Conservation (phyloP, 2,329 filamentous ascomycete species). For the Epicoccum nigrum region DNA sequence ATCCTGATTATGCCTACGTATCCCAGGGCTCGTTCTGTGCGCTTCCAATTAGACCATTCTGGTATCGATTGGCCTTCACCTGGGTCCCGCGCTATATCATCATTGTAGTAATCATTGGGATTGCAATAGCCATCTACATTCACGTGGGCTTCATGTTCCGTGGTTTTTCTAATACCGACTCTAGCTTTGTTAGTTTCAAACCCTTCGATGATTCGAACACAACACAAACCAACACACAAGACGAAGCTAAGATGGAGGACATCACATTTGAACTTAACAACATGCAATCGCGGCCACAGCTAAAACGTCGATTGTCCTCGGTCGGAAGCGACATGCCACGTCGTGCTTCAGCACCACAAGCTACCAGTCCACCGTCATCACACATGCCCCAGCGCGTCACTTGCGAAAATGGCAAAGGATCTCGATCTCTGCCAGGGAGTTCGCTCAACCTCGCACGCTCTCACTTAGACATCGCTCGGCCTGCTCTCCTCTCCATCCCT, state of each 20-base stretch:
- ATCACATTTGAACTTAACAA: constrained; percentile 9
- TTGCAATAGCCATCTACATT: constrained; percentile 73
- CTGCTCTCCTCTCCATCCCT: constrained; percentile 14
- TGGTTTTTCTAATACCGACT: constrained; percentile 34
- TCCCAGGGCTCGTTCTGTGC: constrained; percentile 73
- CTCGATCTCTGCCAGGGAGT: constrained; percentile 6
- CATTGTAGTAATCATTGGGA: constrained; percentile 65
- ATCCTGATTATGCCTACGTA: constrained; percentile 61
- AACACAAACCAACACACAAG: neutral
- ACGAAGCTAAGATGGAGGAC: constrained; percentile 8
- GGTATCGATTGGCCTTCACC: constrained; percentile 70
- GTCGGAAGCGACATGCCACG: constrained; percentile 21
- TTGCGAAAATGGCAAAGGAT: neutral
- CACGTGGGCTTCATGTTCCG: constrained; percentile 62
- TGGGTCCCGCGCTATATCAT: constrained; percentile 79
- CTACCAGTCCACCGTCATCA: neutral
- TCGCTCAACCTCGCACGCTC: neutral
- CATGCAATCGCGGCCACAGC: constrained; percentile 1
- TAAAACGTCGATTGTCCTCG: constrained; percentile 17
- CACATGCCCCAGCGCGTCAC: neutral
- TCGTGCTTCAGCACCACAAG: constrained; percentile 4
- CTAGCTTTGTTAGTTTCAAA: constrained; percentile 19
- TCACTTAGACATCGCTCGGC: constrained; percentile 1
- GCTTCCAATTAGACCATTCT: constrained; percentile 68
- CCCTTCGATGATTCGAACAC: constrained; percentile 17